phyloP scores from a whole-genome alignment of 2,329 filamentous ascomycete species.

The Pyrenophora seminiperda region DNA sequence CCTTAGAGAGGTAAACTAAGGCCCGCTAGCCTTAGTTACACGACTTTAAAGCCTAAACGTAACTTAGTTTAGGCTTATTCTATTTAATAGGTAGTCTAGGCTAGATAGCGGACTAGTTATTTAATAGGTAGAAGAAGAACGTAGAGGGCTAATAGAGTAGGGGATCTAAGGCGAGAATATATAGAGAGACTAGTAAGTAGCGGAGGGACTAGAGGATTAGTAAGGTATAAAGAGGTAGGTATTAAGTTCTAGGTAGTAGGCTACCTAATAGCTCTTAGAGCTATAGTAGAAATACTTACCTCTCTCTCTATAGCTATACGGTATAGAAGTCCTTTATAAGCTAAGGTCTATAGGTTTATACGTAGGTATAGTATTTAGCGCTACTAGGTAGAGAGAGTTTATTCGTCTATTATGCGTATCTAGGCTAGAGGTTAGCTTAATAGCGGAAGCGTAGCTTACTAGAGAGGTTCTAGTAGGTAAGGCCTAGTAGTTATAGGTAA shows the following conservation, averaged over 20 bases:
- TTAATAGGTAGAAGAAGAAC: too few species aligned
- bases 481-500: neutral
- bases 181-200: neutral
- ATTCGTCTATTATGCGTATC: neutral
- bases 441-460: neutral
- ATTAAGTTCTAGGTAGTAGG: neutral
- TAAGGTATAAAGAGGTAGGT: neutral
- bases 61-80: constrained; percentile 4
- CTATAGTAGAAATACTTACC: neutral
- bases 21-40: neutral
- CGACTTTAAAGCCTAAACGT: neutral
- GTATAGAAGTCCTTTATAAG: too few species aligned
- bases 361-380: too few species aligned
- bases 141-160: too few species aligned
- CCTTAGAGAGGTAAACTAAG: neutral
- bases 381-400: too few species aligned
- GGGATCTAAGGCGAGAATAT: too few species aligned
- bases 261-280: neutral
- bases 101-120: neutral
- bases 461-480: neutral
- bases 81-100: neutral
- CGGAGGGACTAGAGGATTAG: neutral
- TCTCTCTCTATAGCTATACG: neutral
- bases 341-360: too few species aligned
- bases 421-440: neutral